Evolutionary conservation across 306 rosid species (phyloP), one percentile per base, ranked within the genome.

Genomic region (Cucurbita argyrosperma): DNA sequence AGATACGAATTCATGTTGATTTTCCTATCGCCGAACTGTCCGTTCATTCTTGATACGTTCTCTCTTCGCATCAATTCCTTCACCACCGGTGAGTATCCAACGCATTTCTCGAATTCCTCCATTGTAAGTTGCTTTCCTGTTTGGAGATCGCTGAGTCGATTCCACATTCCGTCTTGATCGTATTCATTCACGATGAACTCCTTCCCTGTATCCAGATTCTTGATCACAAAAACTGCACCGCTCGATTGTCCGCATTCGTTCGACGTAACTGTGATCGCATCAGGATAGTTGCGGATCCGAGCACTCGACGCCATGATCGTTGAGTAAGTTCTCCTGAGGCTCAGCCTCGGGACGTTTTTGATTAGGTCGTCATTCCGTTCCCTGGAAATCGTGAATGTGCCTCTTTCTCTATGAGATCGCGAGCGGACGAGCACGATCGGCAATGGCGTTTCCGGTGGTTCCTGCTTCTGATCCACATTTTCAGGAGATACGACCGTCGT

Each of bases 111-210:
- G 16, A 91, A 94, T 72, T 94, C 97, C 30, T 94, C 99, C 85
- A 91, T 82, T 0, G 96, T 86, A 18, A 94, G 70, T n/a, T 89
- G 89, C 76, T 88, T 91, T 51, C 99, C 96, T 0, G 92, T 94
- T 7, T 94, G 89, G 45, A 94, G 67, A 76, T 94, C 99, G 14
- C 91, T 88, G 1, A 94, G 47, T 66, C 80, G 79, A 26, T 94
- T 94, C 97, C 96, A 94, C 82, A 70, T 72, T 54, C 99, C 99
- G 4, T 91, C 80, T 74, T 91, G 84, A 0, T 81, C 83, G 15
- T 62, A 87, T 55, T 87, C 99, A 0, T 84, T 94, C 4, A 94
- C 96, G 3, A 94, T 82, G 47, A 94, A 94, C 76, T 91, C 96
- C 18, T 79, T 94, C 15, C 99, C 99, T 0, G 95, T 94, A 46